Conservation (phyloP, 2,329 filamentous ascomycete genomes). For the Botrytis galanthina region DNA sequence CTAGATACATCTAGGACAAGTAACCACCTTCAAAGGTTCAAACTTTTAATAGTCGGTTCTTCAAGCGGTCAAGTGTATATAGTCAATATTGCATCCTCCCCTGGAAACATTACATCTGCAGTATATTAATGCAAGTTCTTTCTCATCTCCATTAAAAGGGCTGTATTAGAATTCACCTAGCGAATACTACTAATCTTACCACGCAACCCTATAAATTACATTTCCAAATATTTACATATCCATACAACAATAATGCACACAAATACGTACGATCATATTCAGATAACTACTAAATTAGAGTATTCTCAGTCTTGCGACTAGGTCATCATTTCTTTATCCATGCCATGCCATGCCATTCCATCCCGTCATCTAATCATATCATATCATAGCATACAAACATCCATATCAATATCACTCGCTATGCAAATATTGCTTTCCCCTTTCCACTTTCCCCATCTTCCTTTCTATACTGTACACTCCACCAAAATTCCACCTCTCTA, state of each 20-base stretch:
- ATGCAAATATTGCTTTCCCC: background rate
- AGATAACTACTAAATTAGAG: background rate
- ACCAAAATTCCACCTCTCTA: background rate
- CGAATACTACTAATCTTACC: background rate
- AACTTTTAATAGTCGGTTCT: background rate
- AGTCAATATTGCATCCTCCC: background rate
- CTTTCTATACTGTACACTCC: slow-evolving; percentile 5
- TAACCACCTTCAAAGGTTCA: background rate
- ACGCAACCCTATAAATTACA: background rate
- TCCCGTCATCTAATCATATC: slow-evolving; percentile 8
- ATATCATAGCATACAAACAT: background rate
- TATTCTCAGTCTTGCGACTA: slow-evolving; percentile 3
- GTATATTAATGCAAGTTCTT: background rate
- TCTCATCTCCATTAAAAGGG: background rate
- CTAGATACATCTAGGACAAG: background rate
- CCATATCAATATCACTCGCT: background rate
- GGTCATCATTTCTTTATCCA: background rate
- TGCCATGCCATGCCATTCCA: background rate
- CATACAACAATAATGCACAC: background rate
- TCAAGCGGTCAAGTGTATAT: background rate
- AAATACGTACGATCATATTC: background rate
- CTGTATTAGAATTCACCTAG: background rate
- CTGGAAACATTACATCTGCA: background rate
- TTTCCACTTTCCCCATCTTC: background rate
- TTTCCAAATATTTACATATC: background rate